Conservation (phyloP, 768 basidiomycete species). For the Lentinula detonsa region DNA sequence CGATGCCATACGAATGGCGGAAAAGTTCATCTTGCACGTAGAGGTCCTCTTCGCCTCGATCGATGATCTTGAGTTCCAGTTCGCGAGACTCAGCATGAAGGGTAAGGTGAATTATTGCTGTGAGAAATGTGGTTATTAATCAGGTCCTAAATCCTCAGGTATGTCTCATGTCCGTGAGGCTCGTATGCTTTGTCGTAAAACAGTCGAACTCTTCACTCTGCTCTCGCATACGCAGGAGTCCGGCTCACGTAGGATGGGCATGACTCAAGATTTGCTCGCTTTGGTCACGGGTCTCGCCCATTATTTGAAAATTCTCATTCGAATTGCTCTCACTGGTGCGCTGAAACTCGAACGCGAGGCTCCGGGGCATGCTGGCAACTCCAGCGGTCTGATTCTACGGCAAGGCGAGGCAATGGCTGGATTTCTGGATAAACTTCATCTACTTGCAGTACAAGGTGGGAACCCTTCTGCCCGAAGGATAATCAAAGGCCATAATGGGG, state of each 20-base stretch:
- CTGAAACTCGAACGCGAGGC: constrained; percentile 88
- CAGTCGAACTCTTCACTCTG: constrained; percentile 95
- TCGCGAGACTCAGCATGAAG: constrained; percentile 72
- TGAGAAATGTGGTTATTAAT: constrained; percentile 7
- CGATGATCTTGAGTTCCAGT: constrained; percentile 92
- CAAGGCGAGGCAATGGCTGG: constrained; percentile 70
- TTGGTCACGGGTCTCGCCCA: constrained; percentile 98
- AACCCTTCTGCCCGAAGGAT: constrained; percentile 73
- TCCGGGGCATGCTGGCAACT: background rate
- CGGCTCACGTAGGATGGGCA: constrained; percentile 83
- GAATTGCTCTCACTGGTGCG: constrained; percentile 93
- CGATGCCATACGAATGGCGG: constrained; percentile 96
- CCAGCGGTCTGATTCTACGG: constrained; percentile 36
- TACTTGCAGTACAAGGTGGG: constrained; percentile 81
- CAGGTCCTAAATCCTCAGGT: constrained; percentile 38
- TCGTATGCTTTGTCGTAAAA: constrained; percentile 97
- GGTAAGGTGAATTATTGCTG: constrained; percentile 43
- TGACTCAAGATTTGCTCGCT: constrained; percentile 95
- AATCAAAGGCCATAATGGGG: constrained; percentile 62
- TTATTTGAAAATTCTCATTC: constrained; percentile 98
- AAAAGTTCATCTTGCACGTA: constrained; percentile 97
- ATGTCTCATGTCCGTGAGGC: constrained; percentile 99
- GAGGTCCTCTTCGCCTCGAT: constrained; percentile 96
- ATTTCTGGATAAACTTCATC: constrained; percentile 90
- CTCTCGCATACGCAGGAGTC: constrained; percentile 95